Percentiles rank a stretch among this genome's conserved stretches.
These are phyloP conservation scores for Populus davidiana DNA, from an alignment of 345 rosid genomes.

Conservation along the genomic window DNA sequence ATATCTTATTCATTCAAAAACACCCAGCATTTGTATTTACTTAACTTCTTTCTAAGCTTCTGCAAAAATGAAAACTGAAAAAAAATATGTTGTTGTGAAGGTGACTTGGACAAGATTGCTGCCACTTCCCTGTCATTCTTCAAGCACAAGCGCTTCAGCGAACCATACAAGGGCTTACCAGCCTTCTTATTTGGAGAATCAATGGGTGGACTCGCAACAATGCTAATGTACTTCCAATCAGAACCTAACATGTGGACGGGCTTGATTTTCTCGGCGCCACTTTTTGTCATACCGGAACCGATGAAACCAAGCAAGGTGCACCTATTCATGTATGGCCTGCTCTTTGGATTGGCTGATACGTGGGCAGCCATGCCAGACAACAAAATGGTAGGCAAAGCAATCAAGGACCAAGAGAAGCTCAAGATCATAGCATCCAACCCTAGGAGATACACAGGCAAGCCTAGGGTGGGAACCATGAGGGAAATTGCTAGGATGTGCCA, in stretches of 20 bases:
- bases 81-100: conserved; percentile 19
- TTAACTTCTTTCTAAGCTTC: too few species aligned
- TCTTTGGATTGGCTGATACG: conserved; percentile 86
- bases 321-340: conserved; percentile 69
- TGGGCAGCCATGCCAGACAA: conserved; percentile 95
- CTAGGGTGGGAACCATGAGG: conserved; percentile 94
- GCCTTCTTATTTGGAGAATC: conserved; percentile 92
- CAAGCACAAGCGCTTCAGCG: conserved; percentile 68
- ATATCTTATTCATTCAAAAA: too few species aligned
- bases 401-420: conserved; percentile 72
- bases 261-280: conserved; percentile 91
- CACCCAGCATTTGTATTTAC: too few species aligned
- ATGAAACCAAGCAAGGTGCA: conserved; percentile 80
- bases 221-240: conserved; percentile 91
- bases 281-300: conserved; percentile 79
- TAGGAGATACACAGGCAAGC: conserved; percentile 71
- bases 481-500: conserved; percentile 70
- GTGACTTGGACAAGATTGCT: conserved; percentile 85
- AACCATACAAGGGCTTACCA: conserved; percentile 64
- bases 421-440: conserved; percentile 88
- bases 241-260: conserved; percentile 81
- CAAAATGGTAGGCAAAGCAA: conserved; percentile 82
- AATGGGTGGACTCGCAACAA: conserved; percentile 81
- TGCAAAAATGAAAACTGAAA: neutral
- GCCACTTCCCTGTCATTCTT: conserved; percentile 81